Conservation (phyloP, 768 basidiomycete species). For the Dioszegia crocea region DNA sequence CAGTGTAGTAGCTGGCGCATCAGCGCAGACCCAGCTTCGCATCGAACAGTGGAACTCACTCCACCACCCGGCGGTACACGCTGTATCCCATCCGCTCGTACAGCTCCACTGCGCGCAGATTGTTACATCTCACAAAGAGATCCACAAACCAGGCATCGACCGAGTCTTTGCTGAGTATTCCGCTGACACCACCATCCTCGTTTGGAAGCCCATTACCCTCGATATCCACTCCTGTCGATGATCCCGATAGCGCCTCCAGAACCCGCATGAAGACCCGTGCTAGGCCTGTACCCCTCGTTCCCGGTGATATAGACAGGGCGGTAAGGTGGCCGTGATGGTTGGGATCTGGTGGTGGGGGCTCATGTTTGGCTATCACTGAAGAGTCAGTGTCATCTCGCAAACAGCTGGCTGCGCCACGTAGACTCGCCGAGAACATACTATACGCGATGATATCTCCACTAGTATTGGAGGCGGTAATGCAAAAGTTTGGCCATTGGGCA, state of each 20-base stretch:
- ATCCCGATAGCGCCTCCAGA: conserved; percentile 73
- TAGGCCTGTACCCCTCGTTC: conserved; percentile 81
- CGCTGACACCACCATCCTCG: not conserved
- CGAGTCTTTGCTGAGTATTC: conserved; percentile 14
- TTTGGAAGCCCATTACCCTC: not conserved
- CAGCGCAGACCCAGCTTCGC: not conserved
- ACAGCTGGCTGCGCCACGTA: not conserved
- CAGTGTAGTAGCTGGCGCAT: conserved; percentile 38
- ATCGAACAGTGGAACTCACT: too few relatives aligned
- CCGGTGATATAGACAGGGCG: conserved; percentile 87
- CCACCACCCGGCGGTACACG: conserved; percentile 81
- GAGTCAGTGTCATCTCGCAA: conserved; percentile 3
- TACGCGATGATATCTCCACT: conserved; percentile 81
- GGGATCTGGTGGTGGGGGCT: conserved; percentile 38
- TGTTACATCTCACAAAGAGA: conserved; percentile 87
- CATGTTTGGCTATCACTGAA: conserved; percentile 85
- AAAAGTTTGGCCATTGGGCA: conserved; percentile 36
- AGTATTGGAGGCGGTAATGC: conserved; percentile 66
- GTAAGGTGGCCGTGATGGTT: conserved; percentile 74
- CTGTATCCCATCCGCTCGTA: conserved; percentile 91
- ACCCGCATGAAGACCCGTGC: conserved; percentile 80
- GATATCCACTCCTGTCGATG: not conserved
- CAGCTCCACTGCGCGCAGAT: conserved; percentile 77
- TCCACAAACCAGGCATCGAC: conserved; percentile 78
- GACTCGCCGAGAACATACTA: conserved; percentile 57